Conservation (phyloP, 1,284 basidiomycete species). For the Naganishia liquefaciens region DNA sequence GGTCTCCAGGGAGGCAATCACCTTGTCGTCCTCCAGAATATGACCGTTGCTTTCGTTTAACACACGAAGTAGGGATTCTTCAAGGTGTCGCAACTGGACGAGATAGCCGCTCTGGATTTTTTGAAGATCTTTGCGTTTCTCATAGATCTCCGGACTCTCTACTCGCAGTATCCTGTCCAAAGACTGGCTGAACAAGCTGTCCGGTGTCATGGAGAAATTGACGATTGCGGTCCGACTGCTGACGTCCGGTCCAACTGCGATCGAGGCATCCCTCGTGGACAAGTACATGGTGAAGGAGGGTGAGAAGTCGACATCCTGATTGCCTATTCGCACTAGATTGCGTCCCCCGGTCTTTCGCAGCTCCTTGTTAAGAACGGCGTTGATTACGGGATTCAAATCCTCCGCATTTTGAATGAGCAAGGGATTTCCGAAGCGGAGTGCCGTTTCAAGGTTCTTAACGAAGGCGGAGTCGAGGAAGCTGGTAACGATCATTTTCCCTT, state of each 20-base stretch:
- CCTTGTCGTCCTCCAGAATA: slow-evolving; percentile 98
- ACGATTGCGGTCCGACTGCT: slow-evolving; percentile 99
- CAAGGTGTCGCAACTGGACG: slow-evolving; percentile 85
- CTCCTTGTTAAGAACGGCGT: slow-evolving; percentile 96
- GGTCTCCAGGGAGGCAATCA: slow-evolving; percentile 94
- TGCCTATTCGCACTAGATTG: slow-evolving; percentile 96
- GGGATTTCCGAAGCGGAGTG: slow-evolving; percentile 97
- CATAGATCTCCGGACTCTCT: slow-evolving; percentile 94
- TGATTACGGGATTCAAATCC: slow-evolving; percentile 95
- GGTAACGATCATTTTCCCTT: slow-evolving; percentile 95
- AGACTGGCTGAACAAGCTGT: slow-evolving; percentile 96
- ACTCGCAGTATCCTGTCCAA: slow-evolving; percentile 95
- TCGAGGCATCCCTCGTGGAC: slow-evolving; percentile 92
- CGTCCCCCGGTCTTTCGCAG: slow-evolving; percentile 93
- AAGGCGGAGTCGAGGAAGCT: slow-evolving; percentile 99
- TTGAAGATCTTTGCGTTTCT: slow-evolving; percentile 96
- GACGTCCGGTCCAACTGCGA: slow-evolving; percentile 97
- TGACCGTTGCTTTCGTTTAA: slow-evolving; percentile 96
- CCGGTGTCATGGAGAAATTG: slow-evolving; percentile 99
- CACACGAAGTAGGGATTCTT: slow-evolving; percentile 89
- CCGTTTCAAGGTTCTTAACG: slow-evolving; percentile 96
- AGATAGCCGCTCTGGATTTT: slow-evolving; percentile 98
- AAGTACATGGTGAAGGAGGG: slow-evolving; percentile 99
- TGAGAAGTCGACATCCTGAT: slow-evolving; percentile 98
- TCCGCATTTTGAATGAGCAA: slow-evolving; percentile 98